Percentiles rank a stretch among this genome's conserved stretches.
These are phyloP conservation scores for Coemansia sp. DNA, from an alignment of 192 early-diverging fungal species.

Conservation along the genomic window DNA sequence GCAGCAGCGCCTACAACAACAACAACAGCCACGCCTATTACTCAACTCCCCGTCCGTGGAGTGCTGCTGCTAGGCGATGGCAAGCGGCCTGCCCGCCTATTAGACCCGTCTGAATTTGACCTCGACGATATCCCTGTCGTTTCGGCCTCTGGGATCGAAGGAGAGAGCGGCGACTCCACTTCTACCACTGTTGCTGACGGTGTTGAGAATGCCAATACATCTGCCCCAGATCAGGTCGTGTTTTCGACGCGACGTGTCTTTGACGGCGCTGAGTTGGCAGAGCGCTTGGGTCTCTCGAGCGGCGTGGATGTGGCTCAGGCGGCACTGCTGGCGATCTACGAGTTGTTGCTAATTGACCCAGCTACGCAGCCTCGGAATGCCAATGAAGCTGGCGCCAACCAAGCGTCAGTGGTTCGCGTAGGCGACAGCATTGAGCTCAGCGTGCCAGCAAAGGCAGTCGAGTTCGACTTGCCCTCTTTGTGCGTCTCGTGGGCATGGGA, in stretches of 20 bases:
- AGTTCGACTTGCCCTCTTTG: conserved; percentile 33
- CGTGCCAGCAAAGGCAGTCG: neutral
- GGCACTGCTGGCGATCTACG: conserved; percentile 17
- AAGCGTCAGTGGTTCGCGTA: conserved; percentile 8
- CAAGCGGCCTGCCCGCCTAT: conserved; percentile 30
- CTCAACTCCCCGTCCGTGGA: conserved; percentile 43
- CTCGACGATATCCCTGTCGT: conserved; percentile 24
- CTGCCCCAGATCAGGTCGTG: conserved; percentile 9
- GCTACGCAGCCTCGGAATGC: neutral
- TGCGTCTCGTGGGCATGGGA: conserved; percentile 66
- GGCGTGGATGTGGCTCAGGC: conserved; percentile 9
- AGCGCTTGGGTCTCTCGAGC: conserved; percentile 23
- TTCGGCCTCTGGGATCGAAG: neutral
- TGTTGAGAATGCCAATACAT: neutral
- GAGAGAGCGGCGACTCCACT: neutral
- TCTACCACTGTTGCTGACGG: neutral
- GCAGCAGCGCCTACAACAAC: no score
- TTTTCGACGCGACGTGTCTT: conserved; percentile 43
- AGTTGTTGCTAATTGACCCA: conserved; percentile 29
- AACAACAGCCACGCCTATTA: conserved; percentile 25
- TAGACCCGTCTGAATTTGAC: conserved; percentile 49
- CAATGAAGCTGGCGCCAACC: neutral
- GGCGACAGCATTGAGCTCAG: conserved; percentile 21
- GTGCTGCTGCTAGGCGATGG: conserved; percentile 45
- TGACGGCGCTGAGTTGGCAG: conserved; percentile 14